Percentiles rank a stretch among this genome's conserved stretches.
phyloP scores from a whole-genome alignment of 495 filamentous ascomycete genomes.

The Xylaria flabelliformis region DNA sequence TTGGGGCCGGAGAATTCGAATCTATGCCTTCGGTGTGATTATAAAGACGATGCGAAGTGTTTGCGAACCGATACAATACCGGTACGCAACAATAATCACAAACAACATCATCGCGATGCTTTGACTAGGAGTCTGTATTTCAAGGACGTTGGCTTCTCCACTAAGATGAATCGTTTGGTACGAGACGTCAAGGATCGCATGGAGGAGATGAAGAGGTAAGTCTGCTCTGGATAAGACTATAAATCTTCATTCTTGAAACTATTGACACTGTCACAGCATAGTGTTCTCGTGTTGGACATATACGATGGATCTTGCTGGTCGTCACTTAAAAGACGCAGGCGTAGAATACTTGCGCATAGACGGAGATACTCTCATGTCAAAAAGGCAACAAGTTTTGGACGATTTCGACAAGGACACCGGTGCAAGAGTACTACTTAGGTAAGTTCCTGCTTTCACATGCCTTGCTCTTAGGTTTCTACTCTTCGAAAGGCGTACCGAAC shows the following conservation, averaged over 20 bases:
- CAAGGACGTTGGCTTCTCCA: slow-evolving; percentile 33
- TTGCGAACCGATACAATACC: slow-evolving; percentile 8
- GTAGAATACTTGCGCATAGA: slow-evolving; percentile 52
- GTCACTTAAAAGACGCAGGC: slow-evolving; percentile 26
- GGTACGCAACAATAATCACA: not conserved
- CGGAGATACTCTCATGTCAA: slow-evolving; percentile 39
- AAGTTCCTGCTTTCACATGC: not conserved
- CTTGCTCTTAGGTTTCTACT: not conserved
- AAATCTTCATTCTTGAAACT: not conserved
- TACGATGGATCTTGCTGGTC: slow-evolving; percentile 49
- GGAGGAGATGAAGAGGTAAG: slow-evolving; percentile 44
- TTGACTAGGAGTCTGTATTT: slow-evolving; percentile 32
- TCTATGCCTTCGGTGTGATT: not conserved
- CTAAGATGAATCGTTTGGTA: slow-evolving; percentile 47
- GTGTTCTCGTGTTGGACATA: slow-evolving; percentile 61
- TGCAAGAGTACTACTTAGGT: slow-evolving; percentile 37
- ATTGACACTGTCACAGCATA: slow-evolving; percentile 44
- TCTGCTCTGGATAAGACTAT: not conserved
- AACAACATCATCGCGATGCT: not conserved
- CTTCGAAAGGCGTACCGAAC: not conserved
- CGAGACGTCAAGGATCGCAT: slow-evolving; percentile 40
- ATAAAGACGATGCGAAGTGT: not conserved
- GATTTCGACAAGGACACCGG: slow-evolving; percentile 38
- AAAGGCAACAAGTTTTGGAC: slow-evolving; percentile 45
- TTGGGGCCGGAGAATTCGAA: not conserved